These are phyloP conservation scores for Penicillium sp. DNA, from an alignment of 2,329 filamentous ascomycete genomes.

Conservation along the genomic window DNA sequence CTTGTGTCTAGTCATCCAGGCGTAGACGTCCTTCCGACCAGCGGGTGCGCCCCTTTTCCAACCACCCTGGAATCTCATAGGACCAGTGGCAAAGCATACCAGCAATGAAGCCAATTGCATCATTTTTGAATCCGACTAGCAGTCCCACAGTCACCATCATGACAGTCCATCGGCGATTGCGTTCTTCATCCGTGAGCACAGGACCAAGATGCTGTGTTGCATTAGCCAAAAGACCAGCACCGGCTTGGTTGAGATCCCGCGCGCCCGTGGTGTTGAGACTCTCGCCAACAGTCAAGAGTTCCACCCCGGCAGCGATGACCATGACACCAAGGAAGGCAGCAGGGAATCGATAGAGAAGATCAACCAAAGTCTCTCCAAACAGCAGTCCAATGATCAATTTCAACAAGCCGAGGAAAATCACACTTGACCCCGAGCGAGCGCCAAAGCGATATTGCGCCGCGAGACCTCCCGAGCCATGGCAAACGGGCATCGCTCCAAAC, in stretches of 20 bases:
- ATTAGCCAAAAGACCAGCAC: conserved; percentile 21
- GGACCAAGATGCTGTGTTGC: conserved; percentile 42
- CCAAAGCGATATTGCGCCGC: conserved; percentile 92
- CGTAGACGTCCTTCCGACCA: conserved; percentile 36
- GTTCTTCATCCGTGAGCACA: conserved; percentile 65
- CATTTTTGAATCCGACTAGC: conserved; percentile 84
- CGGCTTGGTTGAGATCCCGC: conserved; percentile 53
- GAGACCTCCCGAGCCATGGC: conserved; percentile 87
- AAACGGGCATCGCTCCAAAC: conserved; percentile 95
- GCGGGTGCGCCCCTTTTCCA: conserved; percentile 26
- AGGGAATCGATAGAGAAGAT: conserved; percentile 72
- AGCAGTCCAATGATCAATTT: conserved; percentile 77
- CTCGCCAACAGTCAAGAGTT: conserved; percentile 82
- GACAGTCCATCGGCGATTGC: conserved; percentile 76
- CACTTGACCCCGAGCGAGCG: conserved; percentile 79
- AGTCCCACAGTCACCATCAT: conserved; percentile 87
- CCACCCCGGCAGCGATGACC: conserved; percentile 85
- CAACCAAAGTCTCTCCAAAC: conserved; percentile 73
- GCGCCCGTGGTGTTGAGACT: conserved; percentile 76
- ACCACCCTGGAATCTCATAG: conserved; percentile 50
- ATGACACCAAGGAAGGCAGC: conserved; percentile 78
- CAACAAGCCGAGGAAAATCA: conserved; percentile 74
- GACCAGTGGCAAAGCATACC: conserved; percentile 78
- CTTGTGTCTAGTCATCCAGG: conserved; percentile 10
- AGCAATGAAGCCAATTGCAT: conserved; percentile 81